These are phyloP conservation scores for Didymella lethalis DNA, from an alignment of 2,329 filamentous ascomycete genomes.

Conservation along the genomic window DNA sequence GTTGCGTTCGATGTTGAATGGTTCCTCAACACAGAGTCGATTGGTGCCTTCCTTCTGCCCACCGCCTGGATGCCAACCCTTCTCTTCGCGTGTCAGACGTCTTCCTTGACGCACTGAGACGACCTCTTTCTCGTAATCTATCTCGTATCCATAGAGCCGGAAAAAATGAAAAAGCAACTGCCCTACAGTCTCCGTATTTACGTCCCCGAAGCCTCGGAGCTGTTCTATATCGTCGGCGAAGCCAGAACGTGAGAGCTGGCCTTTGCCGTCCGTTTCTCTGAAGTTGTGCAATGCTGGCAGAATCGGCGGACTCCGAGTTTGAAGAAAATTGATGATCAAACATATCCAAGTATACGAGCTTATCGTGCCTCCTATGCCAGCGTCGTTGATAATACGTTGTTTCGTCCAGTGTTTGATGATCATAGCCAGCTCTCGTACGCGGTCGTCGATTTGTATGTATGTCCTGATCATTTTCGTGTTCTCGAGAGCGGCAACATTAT, in stretches of 20 bases:
- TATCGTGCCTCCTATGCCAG: conserved; percentile 89
- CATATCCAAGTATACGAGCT: conserved; percentile 99
- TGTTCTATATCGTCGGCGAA: conserved; percentile 88
- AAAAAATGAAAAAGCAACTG: conserved; percentile 96
- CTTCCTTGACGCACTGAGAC: conserved; percentile 86
- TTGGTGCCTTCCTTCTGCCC: conserved; percentile 64
- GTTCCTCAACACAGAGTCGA: conserved; percentile 92
- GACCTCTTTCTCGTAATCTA: conserved; percentile 85
- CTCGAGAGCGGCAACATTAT: conserved; percentile 92
- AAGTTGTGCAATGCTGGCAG: conserved; percentile 85
- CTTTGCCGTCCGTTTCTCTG: conserved; percentile 69
- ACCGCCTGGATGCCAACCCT: conserved; percentile 78
- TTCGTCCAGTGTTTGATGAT: conserved; percentile 98
- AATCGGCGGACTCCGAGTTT: conserved; percentile 83
- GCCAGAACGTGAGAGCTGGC: conserved; percentile 66
- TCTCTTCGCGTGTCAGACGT: conserved; percentile 80
- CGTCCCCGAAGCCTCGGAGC: conserved; percentile 74
- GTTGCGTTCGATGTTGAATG: conserved; percentile 89
- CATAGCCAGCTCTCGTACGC: conserved; percentile 92
- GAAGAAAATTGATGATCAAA: conserved; percentile 94
- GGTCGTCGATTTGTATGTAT: conserved; percentile 90
- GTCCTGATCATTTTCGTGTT: conserved; percentile 98
- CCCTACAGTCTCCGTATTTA: conserved; percentile 83
- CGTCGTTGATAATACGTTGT: conserved; percentile 90
- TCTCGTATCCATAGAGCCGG: conserved; percentile 90